Evolutionary conservation across 2,329 filamentous ascomycete genomes (phyloP), one percentile per base, ranked within the genome.

Genomic region (Coniochaeta pulveracea): DNA sequence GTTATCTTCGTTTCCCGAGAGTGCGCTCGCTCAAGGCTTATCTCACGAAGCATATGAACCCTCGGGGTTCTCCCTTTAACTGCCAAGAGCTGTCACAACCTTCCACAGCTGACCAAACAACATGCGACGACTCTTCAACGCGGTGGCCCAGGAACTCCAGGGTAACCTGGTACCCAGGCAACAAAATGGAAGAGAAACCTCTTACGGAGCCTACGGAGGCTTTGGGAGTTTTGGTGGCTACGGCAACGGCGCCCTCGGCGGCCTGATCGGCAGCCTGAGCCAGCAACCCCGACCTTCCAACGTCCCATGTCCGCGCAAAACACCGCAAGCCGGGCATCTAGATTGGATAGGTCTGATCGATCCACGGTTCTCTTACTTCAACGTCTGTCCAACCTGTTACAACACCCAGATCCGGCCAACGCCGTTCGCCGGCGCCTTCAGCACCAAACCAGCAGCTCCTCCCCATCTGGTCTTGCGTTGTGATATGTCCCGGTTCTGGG

Each of bases 401-500:
- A 34, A 36, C 24, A 15, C 31, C 3, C 21, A 17, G 6, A 29
- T 42, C 14, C 35, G 40, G 5, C 35, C 40, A 10, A 42, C 37
- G 6, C 37, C 40, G 9, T 37, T 35, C n/a, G 34, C 40, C 8
- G 23, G 15, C 10, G 26, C 33, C 18, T 41, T 37, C 19, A 26
- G 31, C 4, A 36, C 35, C n/a, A 37, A 39, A 12, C 33, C 17
- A 19, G 18, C 28, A 6, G 28, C 28, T 22, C 37, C 35, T 5
- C 22, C 27, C 2, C 26, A 33, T 8, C 21, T 30, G 8, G 14
- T 34, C 3, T 24, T 41, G 19, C 35, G 40, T 19, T 41, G 40
- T 26, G 37, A 39, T 23, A 37, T 41, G 30, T 34, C 33, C 4
- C 35, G 37, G 7, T 41, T 37, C 31, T 41, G 40, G 40, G 40